Evolutionary conservation across 768 basidiomycete species (phyloP).

Genomic region (Infundibulicybe gibba): DNA sequence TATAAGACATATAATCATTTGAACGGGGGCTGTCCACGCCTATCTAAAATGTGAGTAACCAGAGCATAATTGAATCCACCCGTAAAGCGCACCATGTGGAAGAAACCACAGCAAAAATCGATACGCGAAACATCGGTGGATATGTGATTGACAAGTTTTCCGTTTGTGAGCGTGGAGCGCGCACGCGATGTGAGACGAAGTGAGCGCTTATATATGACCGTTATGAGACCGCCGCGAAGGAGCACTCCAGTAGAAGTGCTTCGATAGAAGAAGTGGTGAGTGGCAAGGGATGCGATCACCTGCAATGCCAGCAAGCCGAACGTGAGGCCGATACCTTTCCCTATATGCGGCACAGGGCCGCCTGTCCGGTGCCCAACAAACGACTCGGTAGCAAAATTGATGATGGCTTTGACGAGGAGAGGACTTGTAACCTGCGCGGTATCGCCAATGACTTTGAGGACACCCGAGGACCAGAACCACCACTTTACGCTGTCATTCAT

Average conservation of each 20-base stretch:
- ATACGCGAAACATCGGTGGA: constrained; percentile 90
- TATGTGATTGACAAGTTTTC: constrained; percentile 91
- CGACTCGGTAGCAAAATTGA: constrained; percentile 64
- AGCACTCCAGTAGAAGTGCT: constrained; percentile 73
- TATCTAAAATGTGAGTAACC: constrained; percentile 10
- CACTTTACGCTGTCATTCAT: constrained; percentile 77
- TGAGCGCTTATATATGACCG: constrained; percentile 78
- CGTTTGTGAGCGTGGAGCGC: constrained; percentile 78
- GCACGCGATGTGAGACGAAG: constrained; percentile 76
- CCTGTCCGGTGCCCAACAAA: constrained; percentile 44
- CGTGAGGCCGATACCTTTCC: constrained; percentile 69
- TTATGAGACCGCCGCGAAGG: constrained; percentile 80
- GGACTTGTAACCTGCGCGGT: constrained; percentile 72
- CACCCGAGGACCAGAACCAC: constrained; percentile 74
- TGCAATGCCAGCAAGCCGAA: constrained; percentile 71
- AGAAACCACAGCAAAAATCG: constrained; percentile 80
- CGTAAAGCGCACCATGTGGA: constrained; percentile 53
- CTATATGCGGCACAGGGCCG: constrained; percentile 33
- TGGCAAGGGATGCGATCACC: constrained; percentile 58
- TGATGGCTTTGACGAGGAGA: constrained; percentile 74
- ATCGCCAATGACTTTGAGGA: constrained; percentile 60
- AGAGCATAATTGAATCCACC: neutral
- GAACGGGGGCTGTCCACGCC: constrained; percentile 74
- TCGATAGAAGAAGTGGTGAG: constrained; percentile 85
- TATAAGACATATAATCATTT: constrained; percentile 72